Conservation (phyloP, 768 basidiomycete species). For the Gymnopilus dilepis region DNA sequence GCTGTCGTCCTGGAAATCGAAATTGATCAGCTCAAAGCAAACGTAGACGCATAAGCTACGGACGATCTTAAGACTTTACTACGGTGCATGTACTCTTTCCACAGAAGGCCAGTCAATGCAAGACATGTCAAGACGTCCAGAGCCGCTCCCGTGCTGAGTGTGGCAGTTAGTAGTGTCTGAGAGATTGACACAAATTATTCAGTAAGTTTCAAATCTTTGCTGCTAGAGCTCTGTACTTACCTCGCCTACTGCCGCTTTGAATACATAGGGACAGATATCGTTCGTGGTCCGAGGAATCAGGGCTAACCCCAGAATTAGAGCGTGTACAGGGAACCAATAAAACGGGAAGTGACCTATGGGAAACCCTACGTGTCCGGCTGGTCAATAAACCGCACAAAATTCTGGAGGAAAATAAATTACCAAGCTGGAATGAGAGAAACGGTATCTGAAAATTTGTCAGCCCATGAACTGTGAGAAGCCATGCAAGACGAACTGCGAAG, state of each 20-base stretch:
- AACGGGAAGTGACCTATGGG: not conserved
- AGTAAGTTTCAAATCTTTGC: not conserved
- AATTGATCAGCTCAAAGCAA: not conserved
- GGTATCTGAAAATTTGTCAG: not conserved
- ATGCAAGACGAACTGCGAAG: not conserved
- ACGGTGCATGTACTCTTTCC: slow-evolving; percentile 10
- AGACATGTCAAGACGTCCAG: not conserved
- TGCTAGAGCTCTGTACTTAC: not conserved
- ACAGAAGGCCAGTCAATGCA: slow-evolving; percentile 3
- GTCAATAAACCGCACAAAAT: not conserved
- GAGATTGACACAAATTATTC: not conserved
- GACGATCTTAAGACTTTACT: slow-evolving; percentile 9
- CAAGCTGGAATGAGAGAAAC: not conserved
- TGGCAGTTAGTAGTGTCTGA: slow-evolving; percentile 1
- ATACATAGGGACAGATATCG: not conserved
- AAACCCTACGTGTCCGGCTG: not conserved
- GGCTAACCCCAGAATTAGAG: not conserved
- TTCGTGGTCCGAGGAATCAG: not conserved
- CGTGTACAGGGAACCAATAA: not conserved
- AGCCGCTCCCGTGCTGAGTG: not conserved
- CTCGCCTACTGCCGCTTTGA: not conserved
- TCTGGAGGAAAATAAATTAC: not conserved
- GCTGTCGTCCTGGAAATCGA: not conserved
- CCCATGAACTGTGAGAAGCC: not conserved
- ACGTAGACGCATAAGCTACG: not conserved